These are phyloP conservation scores for Mucor saturninus DNA, from an alignment of 371 early-diverging fungal genomes.

Conservation along the genomic window DNA sequence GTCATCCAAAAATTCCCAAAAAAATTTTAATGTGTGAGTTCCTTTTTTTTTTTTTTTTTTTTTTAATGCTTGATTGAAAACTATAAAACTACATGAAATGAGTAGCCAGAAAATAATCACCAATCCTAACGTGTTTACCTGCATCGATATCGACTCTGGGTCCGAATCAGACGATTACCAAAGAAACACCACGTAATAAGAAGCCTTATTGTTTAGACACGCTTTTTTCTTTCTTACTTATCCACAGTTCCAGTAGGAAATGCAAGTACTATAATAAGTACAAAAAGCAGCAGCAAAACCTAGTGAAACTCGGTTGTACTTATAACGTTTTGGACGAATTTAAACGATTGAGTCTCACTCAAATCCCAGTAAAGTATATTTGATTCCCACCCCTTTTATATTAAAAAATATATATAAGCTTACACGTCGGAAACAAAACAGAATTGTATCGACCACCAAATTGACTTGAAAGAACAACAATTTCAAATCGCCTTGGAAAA, in stretches of 20 bases:
- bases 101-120: slow-evolving; percentile 4
- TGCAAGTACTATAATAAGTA: background rate
- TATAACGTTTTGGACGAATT: slow-evolving; percentile 16
- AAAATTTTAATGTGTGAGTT: background rate
- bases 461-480: background rate
- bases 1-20: too few relatives aligned
- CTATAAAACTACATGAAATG: background rate
- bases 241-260: background rate
- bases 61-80: background rate
- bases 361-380: slow-evolving; percentile 10
- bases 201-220: background rate
- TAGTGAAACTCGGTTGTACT: slow-evolving; percentile 19
- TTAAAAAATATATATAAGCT: background rate
- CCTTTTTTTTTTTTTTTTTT: too few relatives aligned
- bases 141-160: slow-evolving; percentile 30
- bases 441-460: slow-evolving; percentile 1
- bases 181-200: too few relatives aligned
- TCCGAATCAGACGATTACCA: slow-evolving; percentile 23
- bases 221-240: background rate
- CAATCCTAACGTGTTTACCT: slow-evolving; percentile 19
- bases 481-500: slow-evolving; percentile 9
- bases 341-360: background rate
- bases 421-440: background rate
- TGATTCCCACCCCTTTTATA: background rate
- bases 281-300: slow-evolving; percentile 5